Evolutionary conservation across 139 green algal genomes (phyloP).

Genomic region (Trebouxia sp.): DNA sequence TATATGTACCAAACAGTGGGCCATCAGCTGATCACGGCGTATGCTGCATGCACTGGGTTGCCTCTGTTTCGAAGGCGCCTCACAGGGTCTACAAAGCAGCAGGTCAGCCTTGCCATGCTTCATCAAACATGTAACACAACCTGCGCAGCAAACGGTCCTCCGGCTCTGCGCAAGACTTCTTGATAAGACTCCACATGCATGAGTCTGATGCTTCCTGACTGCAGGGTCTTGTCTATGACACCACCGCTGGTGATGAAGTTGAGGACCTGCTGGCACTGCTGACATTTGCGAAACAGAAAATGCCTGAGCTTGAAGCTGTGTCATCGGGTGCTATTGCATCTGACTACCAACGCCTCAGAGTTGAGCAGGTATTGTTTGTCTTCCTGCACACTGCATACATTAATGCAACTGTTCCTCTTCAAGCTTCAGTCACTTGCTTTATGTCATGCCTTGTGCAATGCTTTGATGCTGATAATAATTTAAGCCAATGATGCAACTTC

Average conservation of each 20-base stretch:
- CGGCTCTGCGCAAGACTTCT: neutral
- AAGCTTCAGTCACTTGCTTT: too few relatives aligned
- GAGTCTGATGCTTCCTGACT: neutral
- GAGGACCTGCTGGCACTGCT: conserved; percentile 88
- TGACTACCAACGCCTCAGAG: conserved; percentile 96
- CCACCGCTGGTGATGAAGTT: conserved; percentile 86
- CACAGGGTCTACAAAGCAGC: conserved; percentile 48
- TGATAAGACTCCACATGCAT: neutral
- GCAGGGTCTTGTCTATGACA: conserved; percentile 68
- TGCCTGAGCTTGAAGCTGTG: conserved; percentile 72
- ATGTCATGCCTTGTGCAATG: too few relatives aligned
- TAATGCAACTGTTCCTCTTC: too few relatives aligned
- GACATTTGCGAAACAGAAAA: conserved; percentile 55
- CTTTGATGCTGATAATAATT: too few relatives aligned
- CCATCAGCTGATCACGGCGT: conserved; percentile 81
- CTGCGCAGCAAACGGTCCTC: neutral
- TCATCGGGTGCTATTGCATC: conserved; percentile 89
- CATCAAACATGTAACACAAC: neutral
- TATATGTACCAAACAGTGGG: conserved; percentile 97
- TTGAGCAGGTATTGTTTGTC: conserved; percentile 69
- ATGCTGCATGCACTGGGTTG: conserved; percentile 81
- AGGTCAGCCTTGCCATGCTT: neutral
- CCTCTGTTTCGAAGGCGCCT: conserved; percentile 84
- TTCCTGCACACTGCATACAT: conserved; percentile 5
- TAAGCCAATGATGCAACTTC: too few relatives aligned